phyloP scores from a whole-genome alignment of 2,329 filamentous ascomycete genomes.

The Gnomoniopsis smithogilvyi region DNA sequence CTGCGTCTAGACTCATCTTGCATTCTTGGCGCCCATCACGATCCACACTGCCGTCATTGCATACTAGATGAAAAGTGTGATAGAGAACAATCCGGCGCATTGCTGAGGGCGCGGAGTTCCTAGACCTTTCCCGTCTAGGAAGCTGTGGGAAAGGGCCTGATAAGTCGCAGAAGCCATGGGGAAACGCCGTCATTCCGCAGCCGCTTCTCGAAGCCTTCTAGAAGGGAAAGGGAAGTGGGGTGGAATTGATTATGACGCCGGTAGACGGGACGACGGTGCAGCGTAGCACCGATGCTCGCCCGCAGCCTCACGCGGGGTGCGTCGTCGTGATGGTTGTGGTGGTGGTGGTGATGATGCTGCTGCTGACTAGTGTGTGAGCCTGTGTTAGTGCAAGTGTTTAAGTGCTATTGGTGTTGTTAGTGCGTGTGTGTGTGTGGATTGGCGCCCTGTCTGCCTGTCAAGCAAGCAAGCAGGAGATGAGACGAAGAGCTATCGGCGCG shows the following conservation, averaged over 20 bases:
- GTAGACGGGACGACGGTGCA: slow-evolving; percentile 7
- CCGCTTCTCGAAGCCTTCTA: not conserved
- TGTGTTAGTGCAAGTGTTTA: too few relatives aligned
- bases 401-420: not conserved
- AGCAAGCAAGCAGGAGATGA: too few relatives aligned
- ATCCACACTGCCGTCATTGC: not conserved
- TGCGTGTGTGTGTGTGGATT: not conserved
- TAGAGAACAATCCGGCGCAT: not conserved
- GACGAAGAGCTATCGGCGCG: not conserved
- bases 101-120: not conserved
- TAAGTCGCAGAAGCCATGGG: not conserved
- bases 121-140: slow-evolving; percentile 13
- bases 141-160: not conserved
- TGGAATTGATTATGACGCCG: not conserved
- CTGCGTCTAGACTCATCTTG: not conserved
- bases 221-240: not conserved
- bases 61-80: slow-evolving; percentile 6
- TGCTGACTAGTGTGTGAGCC: not conserved
- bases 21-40: not conserved
- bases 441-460: too few relatives aligned
- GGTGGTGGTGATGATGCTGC: not conserved
- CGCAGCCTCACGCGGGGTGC: not conserved
- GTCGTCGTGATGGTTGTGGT: not conserved
- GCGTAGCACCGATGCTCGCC: slow-evolving; percentile 6
- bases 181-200: not conserved